A percentile compares a stretch with the other conserved stretches of the same genome.
Conservation (phyloP, 1,139 yeast species). For the Protomyces pachydermus region DNA sequence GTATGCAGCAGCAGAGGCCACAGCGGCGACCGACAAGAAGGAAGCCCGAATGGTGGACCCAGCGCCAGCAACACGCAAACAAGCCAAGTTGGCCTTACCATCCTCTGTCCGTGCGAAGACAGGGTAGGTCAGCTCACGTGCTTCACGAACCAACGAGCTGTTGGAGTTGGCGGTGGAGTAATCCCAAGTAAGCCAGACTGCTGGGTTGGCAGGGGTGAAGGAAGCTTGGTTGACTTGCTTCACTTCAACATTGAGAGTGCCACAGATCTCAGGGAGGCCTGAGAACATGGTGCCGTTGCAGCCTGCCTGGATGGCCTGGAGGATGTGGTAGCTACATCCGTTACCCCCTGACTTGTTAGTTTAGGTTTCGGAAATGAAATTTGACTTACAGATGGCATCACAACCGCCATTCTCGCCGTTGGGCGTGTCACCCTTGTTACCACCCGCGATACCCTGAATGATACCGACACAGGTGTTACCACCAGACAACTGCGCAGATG, state of each 20-base stretch:
- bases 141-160: conserved; percentile 9
- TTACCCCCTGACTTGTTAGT: conserved; percentile 8
- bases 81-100: conserved; percentile 24
- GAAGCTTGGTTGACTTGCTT: conserved; percentile 1
- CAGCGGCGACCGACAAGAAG: conserved; percentile 12
- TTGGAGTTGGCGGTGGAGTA: conserved; percentile 5
- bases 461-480: conserved; percentile 24
- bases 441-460: conserved; percentile 18
- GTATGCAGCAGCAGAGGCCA: conserved; percentile 19
- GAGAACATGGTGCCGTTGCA: conserved; percentile 27
- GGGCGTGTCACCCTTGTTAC: conserved; percentile 13
- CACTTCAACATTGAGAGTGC: conserved; percentile 26
- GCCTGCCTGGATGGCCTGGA: conserved; percentile 21
- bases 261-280: conserved; percentile 20
- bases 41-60: conserved; percentile 20
- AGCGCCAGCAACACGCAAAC: conserved; percentile 21
- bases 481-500: conserved; percentile 8
- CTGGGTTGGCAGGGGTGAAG: conserved; percentile 27
- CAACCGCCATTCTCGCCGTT: conserved; percentile 26
- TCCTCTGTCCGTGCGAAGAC: conserved; percentile 23
- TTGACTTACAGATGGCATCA: conserved; percentile 7
- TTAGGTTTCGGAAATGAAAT: neutral
- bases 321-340: conserved; percentile 15
- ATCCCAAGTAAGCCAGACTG: conserved; percentile 26
- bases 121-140: conserved; percentile 23